Evolutionary conservation across 495 filamentous ascomycete genomes (phyloP).

Genomic region (Aspergillus conjunctus): DNA sequence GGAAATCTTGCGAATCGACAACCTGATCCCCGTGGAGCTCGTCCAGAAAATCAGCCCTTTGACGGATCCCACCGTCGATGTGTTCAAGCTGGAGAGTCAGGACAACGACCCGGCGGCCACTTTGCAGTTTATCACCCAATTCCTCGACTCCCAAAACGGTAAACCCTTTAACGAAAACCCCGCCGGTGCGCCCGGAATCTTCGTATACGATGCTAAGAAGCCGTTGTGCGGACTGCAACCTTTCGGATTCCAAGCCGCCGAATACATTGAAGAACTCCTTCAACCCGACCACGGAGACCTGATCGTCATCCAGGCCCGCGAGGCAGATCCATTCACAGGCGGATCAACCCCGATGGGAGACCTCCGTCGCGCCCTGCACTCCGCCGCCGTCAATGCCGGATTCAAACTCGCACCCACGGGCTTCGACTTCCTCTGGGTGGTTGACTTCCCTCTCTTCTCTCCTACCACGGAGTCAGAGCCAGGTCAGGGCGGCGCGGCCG

Average conservation of each 20-base stretch:
- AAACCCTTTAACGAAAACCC: slow-evolving; percentile 62
- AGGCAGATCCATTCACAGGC: slow-evolving; percentile 57
- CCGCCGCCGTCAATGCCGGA: slow-evolving; percentile 59
- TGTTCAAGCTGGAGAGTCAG: slow-evolving; percentile 60
- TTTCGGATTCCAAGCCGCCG: slow-evolving; percentile 74
- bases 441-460: slow-evolving; percentile 89
- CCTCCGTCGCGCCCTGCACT: slow-evolving; percentile 70
- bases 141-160: slow-evolving; percentile 68
- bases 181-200: slow-evolving; percentile 73
- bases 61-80: slow-evolving; percentile 65
- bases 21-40: slow-evolving; percentile 66
- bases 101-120: slow-evolving; percentile 51
- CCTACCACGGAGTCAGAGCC: slow-evolving; percentile 68
- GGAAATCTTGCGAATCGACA: slow-evolving; percentile 64
- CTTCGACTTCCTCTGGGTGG: slow-evolving; percentile 80
- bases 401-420: slow-evolving; percentile 55
- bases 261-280: slow-evolving; percentile 55
- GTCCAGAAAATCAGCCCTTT: slow-evolving; percentile 69
- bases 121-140: slow-evolving; percentile 61
- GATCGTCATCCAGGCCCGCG: slow-evolving; percentile 77
- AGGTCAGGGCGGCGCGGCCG: slow-evolving; percentile 78
- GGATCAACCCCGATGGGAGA: slow-evolving; percentile 79
- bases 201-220: slow-evolving; percentile 67
- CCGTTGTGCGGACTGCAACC: slow-evolving; percentile 73
- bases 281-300: slow-evolving; percentile 69